Conservation (phyloP, 345 rosid species). For the Zanthoxylum bungeanum region DNA sequence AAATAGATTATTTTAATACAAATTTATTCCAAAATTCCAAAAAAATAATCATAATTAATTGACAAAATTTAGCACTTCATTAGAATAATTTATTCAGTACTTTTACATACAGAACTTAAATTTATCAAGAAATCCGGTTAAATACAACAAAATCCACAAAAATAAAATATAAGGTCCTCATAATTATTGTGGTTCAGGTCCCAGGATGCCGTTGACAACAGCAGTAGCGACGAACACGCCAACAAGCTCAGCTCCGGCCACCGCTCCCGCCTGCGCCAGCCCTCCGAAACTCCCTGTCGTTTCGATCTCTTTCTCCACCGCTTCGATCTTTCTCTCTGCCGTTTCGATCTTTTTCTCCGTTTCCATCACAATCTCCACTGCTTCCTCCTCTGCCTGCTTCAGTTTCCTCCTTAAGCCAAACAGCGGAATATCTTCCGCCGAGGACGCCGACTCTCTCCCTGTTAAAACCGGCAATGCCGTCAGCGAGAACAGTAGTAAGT, state of each 20-base stretch:
- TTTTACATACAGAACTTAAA: not conserved
- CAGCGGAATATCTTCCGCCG: slow-evolving; percentile 60
- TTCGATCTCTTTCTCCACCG: slow-evolving; percentile 52
- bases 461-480: slow-evolving; percentile 48
- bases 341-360: slow-evolving; percentile 57
- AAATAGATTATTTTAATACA: too few species aligned
- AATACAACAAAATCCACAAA: not conserved
- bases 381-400: slow-evolving; percentile 64
- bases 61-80: too few species aligned
- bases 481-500: slow-evolving; percentile 46
- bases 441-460: slow-evolving; percentile 29
- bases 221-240: slow-evolving; percentile 71
- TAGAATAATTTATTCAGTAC: too few species aligned
- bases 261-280: slow-evolving; percentile 78
- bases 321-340: slow-evolving; percentile 50
- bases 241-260: slow-evolving; percentile 68
- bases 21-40: too few species aligned
- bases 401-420: slow-evolving; percentile 82
- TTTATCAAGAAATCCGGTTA: not conserved
- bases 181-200: slow-evolving; percentile 54
- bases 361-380: slow-evolving; percentile 70
- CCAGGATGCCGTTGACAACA: slow-evolving; percentile 75
- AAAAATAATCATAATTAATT: too few species aligned
- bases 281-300: slow-evolving; percentile 50
- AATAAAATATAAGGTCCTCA: slow-evolving; percentile 5